Evolutionary conservation across 1,284 basidiomycete species (phyloP).

Genomic region (Cryptococcus sp.): DNA sequence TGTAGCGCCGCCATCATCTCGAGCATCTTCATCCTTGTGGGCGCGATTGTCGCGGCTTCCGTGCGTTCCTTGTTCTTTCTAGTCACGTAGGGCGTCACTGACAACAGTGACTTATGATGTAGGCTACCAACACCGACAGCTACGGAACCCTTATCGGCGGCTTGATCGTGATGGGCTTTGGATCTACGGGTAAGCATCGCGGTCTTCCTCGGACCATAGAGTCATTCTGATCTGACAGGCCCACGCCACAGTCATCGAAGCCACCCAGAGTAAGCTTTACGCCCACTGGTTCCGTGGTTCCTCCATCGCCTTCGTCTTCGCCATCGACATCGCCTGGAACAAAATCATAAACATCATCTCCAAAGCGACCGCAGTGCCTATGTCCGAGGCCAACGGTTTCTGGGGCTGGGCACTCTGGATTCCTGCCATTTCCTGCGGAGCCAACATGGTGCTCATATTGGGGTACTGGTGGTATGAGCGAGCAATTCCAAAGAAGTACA

Average conservation of each 20-base stretch:
- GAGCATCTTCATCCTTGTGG: constrained; percentile 39
- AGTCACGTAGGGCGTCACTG: not conserved
- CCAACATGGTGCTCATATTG: constrained; percentile 34
- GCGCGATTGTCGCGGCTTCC: constrained; percentile 39
- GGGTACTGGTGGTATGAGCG: constrained; percentile 45
- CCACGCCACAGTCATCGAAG: constrained; percentile 24
- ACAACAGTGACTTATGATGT: constrained; percentile 5
- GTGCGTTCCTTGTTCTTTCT: constrained; percentile 5
- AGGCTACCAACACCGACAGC: constrained; percentile 28
- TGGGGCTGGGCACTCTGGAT: constrained; percentile 51
- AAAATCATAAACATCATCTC: constrained; percentile 34
- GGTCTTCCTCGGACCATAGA: not conserved
- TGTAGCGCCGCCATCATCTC: constrained; percentile 34
- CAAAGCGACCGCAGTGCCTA: constrained; percentile 41
- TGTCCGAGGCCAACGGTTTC: constrained; percentile 42
- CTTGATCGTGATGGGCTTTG: constrained; percentile 38
- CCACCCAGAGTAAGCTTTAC: constrained; percentile 42
- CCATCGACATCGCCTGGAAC: constrained; percentile 41
- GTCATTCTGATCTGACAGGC: not conserved
- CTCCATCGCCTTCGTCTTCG: constrained; percentile 32
- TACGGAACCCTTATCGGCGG: constrained; percentile 34
- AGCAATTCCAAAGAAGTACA: constrained; percentile 36
- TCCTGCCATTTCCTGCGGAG: constrained; percentile 37
- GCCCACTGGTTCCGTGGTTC: constrained; percentile 43
- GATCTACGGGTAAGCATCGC: constrained; percentile 21